phyloP scores from a whole-genome alignment of 306 rosid genomes.

The Prunus padus region DNA sequence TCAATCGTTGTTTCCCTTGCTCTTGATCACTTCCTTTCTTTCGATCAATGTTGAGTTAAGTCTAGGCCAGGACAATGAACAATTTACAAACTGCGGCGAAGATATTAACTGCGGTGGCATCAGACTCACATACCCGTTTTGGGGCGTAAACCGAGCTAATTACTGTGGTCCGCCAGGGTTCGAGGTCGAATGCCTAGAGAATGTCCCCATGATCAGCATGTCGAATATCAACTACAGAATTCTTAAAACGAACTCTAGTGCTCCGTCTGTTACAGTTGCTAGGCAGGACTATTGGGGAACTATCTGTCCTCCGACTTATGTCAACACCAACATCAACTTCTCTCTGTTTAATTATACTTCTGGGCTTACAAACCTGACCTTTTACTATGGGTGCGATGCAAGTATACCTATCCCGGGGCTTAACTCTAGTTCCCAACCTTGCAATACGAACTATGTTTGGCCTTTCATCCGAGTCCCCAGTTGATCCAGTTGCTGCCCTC shows the following conservation, averaged over 20 bases:
- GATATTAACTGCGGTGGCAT: not conserved
- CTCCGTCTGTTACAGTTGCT: not conserved
- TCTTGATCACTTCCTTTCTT: slow-evolving; percentile 2
- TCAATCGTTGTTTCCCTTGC: not conserved
- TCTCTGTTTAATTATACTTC: not conserved
- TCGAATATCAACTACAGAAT: not conserved
- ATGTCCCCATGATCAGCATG: not conserved
- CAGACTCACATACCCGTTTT: slow-evolving; percentile 18
- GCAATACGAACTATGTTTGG: too few species aligned
- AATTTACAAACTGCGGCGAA: not conserved
- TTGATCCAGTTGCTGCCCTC: rapidly evolving
- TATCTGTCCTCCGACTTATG: not conserved
- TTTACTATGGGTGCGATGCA: slow-evolving; percentile 1
- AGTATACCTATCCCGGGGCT: too few species aligned
- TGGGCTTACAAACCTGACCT: not conserved
- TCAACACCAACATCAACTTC: not conserved
- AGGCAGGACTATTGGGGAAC: not conserved
- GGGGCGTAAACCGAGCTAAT: slow-evolving; percentile 13
- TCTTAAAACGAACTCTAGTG: not conserved
- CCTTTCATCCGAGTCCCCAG: too few species aligned
- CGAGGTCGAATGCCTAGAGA: not conserved
- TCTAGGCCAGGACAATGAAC: not conserved
- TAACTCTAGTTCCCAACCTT: too few species aligned
- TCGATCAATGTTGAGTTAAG: not conserved
- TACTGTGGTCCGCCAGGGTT: slow-evolving; percentile 22